Evolutionary conservation across 768 basidiomycete species (phyloP), one percentile per base, ranked within the genome.

Genomic region (Phylloporus rhodoxanthus): DNA sequence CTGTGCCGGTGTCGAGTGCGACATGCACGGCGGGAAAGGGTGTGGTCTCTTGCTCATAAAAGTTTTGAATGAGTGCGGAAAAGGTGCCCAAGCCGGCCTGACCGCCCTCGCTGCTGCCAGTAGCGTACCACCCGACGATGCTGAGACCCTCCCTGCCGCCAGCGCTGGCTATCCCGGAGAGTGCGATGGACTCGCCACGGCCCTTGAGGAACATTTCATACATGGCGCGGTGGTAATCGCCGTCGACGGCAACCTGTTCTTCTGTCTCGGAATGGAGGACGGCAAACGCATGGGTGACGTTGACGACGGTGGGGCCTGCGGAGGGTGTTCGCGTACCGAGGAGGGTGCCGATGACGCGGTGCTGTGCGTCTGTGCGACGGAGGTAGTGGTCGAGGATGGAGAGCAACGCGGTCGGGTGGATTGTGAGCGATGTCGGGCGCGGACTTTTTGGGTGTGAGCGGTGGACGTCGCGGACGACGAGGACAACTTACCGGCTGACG

Each of bases 311-410:
- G 4, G 56, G 34, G 8, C 36, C 15, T 50, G 81, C 75, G 44
- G 75, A 74, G 41, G 76, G 77, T 1, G 56, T 41, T 54, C 95
- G 82, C 45, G 79, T 80, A 15, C 95, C 95, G 20, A 98, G 84
- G 25, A 97, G 82, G 0, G 95, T 96, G 19, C 95, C 95, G 65
- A 98, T 95, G 15, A 97, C 95, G 50, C 94, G 84, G 52, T 85
- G 84, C 59, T 93, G 87, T 23, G 74, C 68, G 57, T 87, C 83
- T 34, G 80, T 84, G 52, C 91, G 82, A 15, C 95, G 87, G 45
- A 97, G 83, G 70, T 93, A 94, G 75, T 97, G 94, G 71, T 96
- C 94, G 57, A 98, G 84, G 74, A 97, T 90, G 46, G 91, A 85
- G 67, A 96, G 91, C 42, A 98, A 81, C 4, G 91, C 92, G 45